Base-by-base conservation (phyloP, 495 filamentous ascomycete genomes). In the Amniculicola lignicola region DNA sequence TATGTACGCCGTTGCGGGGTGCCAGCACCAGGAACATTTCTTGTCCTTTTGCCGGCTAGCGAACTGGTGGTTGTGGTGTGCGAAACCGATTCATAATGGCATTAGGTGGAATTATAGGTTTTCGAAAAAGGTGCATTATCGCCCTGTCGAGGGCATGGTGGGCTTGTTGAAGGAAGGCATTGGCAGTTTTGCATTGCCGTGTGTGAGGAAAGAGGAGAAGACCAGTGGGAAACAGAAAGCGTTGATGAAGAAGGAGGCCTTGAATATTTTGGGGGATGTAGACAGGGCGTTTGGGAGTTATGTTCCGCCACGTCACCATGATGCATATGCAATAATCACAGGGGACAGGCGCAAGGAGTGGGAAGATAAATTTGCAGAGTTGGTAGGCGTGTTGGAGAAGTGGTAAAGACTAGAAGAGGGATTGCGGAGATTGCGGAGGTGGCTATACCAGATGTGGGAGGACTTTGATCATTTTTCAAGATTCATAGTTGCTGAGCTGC, bases 31-130 rank as follows among this genome's bases (percentile, higher is more conserved):
- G 10, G 15, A 31, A 15, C 50, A 53, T 29, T 53, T 53, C 24
- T 9, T 42, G 3, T 4, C 3, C 9, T 53, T 53, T 24, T 53
- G 50, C 27, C 16, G 27, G 10, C 16, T 42, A 24, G 38, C 37
- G 11, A 15, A 27, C 7, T 53, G 50, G 50, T 35, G 24, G 11
- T 19, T 42, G 1, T 53, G 50, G 50, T 43, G 37, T 25, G 50
- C 14, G 4, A 42, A 35, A 10, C 36, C 23, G n/a, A 16, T 33
- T 1, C 16, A 19, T 19, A 22, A 22, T 14, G 45, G 36, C 15
- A 33, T 48, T 2, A 36, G 24, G 24, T 48, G 25, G 25, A 29
- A 48, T 5, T 48, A 48, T 22, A 21, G 39, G 19, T 19, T 24
- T n/a, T 41, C 18, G 5, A 3, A 4, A 6, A 22, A 19, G 2